Conservation (phyloP, 352 stramenopile species). For the Globisporangium abappressorium region DNA sequence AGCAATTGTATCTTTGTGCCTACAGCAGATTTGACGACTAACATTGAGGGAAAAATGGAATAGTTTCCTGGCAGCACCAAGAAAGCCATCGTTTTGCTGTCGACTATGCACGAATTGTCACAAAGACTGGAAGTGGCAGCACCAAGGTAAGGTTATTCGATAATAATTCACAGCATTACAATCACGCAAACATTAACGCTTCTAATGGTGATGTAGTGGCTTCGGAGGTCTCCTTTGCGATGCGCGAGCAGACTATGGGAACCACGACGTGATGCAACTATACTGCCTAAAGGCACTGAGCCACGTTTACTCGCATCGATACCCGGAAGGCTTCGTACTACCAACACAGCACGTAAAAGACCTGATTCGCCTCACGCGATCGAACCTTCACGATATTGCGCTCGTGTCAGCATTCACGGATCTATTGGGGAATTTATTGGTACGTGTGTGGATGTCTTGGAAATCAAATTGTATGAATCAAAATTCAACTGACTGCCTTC, state of each 20-base stretch:
- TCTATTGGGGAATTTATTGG: constrained; percentile 18
- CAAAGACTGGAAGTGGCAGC: neutral
- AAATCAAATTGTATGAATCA: neutral
- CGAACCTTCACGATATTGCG: constrained; percentile 17
- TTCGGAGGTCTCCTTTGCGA: constrained; percentile 4
- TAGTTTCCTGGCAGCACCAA: constrained; percentile 7
- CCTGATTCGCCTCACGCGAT: constrained; percentile 25
- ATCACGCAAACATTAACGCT: neutral
- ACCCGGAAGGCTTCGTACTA: constrained; percentile 9
- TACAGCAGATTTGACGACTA: neutral
- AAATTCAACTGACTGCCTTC: neutral
- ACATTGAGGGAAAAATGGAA: neutral
- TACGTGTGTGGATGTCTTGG: neutral
- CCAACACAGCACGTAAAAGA: constrained; percentile 22
- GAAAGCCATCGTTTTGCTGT: constrained; percentile 3
- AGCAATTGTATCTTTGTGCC: neutral
- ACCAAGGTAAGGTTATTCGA: neutral
- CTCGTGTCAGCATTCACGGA: constrained; percentile 21
- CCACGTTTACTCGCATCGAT: constrained; percentile 4
- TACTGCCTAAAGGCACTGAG: constrained; percentile 8
- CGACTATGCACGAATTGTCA: constrained; percentile 1
- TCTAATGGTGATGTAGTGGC: neutral
- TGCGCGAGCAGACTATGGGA: neutral
- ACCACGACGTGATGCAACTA: constrained; percentile 2
- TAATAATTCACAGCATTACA: neutral